Evolutionary conservation across 106 monocot species (phyloP).

Genomic region (Ottelia alismoides): DNA sequence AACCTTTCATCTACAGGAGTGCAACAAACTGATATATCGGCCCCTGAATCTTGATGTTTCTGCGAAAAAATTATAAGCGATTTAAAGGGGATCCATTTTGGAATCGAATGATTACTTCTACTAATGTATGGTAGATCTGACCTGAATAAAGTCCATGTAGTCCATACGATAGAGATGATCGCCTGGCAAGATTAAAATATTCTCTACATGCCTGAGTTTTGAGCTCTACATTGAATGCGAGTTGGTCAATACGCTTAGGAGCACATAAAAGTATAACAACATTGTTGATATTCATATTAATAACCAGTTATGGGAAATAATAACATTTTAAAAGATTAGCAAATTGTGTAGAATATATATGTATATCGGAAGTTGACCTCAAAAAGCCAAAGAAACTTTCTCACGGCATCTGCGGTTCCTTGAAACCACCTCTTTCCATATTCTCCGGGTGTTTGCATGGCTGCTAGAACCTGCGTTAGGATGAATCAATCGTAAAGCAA

Average conservation of each 20-base stretch:
- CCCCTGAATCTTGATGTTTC: constrained; percentile 10
- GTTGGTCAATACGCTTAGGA: too few species aligned
- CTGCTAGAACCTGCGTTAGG: constrained; percentile 51
- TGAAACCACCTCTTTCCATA: constrained; percentile 73
- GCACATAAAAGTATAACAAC: too few species aligned
- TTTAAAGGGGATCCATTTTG: background rate
- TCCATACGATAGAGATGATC: constrained; percentile 26
- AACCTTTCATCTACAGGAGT: constrained; percentile 16
- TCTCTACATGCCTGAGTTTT: constrained; percentile 13
- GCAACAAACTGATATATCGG: constrained; percentile 20
- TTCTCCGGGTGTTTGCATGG: constrained; percentile 79
- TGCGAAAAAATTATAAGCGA: constrained; percentile 2
- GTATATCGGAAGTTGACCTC: too few species aligned
- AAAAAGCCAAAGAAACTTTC: constrained; percentile 83
- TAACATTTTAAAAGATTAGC: too few species aligned
- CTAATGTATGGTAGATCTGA: background rate
- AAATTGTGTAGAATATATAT: too few species aligned
- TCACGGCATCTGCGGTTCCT: constrained; percentile 86
- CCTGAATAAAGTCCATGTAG: constrained; percentile 24
- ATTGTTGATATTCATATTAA: too few species aligned
- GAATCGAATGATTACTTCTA: background rate
- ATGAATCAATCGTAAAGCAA: background rate
- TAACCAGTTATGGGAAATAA: too few species aligned
- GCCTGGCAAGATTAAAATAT: constrained; percentile 19
- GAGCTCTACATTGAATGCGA: too few species aligned